phyloP scores from a whole-genome alignment of 805 yeast species.

The Yamadazyma ubonensis region DNA sequence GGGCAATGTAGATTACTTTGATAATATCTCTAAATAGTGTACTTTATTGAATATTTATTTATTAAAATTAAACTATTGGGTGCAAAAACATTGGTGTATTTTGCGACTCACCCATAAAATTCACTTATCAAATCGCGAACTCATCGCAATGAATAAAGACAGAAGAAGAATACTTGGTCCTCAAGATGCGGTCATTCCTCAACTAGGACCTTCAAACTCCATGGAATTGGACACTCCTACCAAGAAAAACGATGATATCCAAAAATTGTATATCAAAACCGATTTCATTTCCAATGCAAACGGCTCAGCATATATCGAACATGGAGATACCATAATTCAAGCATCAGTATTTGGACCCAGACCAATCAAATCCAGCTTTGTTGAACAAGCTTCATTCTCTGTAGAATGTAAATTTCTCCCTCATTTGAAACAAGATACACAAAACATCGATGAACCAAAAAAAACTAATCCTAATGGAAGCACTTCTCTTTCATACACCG shows the following conservation, averaged over 20 bases:
- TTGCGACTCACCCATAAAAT: too few species aligned
- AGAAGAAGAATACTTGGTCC: conserved; percentile 91
- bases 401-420: conserved; percentile 59
- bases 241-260: conserved; percentile 21
- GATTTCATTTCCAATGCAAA: conserved; percentile 69
- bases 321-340: conserved; percentile 57
- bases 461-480: conserved; percentile 14
- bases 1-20: conserved; percentile 4
- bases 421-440: conserved; percentile 38
- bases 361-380: conserved; percentile 74
- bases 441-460: conserved; percentile 17
- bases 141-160: conserved; percentile 48
- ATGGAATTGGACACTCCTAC: conserved; percentile 12
- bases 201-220: conserved; percentile 14
- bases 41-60: too few species aligned
- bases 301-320: conserved; percentile 82
- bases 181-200: conserved; percentile 49
- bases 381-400: conserved; percentile 61
- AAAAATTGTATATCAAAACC: conserved; percentile 56
- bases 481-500: conserved; percentile 35
- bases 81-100: not conserved
- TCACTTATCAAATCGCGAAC: too few species aligned
- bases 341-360: conserved; percentile 86
- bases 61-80: too few species aligned
- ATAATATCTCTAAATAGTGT: conserved; percentile 2